These are phyloP conservation scores for Rhizophora mangle DNA, from an alignment of 345 rosid species.

Conservation along the genomic window DNA sequence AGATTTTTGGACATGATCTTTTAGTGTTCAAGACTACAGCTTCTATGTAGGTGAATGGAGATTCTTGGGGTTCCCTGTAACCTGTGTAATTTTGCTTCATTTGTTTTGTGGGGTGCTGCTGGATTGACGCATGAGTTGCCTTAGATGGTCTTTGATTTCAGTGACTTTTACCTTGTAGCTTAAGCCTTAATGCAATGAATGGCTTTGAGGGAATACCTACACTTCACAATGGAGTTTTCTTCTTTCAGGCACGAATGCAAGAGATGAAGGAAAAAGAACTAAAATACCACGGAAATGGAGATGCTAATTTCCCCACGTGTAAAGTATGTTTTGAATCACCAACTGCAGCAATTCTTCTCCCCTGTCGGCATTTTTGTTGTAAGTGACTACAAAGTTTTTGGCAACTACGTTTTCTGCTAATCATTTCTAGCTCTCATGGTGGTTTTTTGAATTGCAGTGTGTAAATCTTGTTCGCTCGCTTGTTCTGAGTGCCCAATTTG, in stretches of 20 bases:
- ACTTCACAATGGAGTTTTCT: not conserved
- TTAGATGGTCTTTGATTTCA: too few species aligned
- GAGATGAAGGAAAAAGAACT: constrained; percentile 97
- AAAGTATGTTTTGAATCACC: constrained; percentile 96
- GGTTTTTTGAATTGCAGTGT: constrained; percentile 54
- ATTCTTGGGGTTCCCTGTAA: too few species aligned
- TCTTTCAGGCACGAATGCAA: constrained; percentile 84
- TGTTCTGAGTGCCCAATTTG: constrained; percentile 98
- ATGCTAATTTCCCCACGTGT: constrained; percentile 86
- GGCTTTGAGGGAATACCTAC: too few species aligned
- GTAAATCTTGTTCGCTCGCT: constrained; percentile 97
- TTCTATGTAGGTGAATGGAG: too few species aligned
- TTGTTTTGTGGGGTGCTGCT: not conserved
- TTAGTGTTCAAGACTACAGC: too few species aligned
- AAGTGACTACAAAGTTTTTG: constrained; percentile 33
- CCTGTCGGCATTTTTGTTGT: constrained; percentile 99
- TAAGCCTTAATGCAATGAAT: too few species aligned
- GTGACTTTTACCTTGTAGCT: too few species aligned
- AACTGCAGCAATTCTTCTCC: constrained; percentile 96
- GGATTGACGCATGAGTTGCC: not conserved
- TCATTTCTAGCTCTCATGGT: not conserved
- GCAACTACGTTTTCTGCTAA: not conserved
- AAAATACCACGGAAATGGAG: constrained; percentile 64
- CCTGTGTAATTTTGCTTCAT: not conserved
- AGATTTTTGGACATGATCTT: not conserved